These are phyloP conservation scores for Haberlea rhodopensis DNA, from an alignment of 257 asterid species.

Conservation along the genomic window DNA sequence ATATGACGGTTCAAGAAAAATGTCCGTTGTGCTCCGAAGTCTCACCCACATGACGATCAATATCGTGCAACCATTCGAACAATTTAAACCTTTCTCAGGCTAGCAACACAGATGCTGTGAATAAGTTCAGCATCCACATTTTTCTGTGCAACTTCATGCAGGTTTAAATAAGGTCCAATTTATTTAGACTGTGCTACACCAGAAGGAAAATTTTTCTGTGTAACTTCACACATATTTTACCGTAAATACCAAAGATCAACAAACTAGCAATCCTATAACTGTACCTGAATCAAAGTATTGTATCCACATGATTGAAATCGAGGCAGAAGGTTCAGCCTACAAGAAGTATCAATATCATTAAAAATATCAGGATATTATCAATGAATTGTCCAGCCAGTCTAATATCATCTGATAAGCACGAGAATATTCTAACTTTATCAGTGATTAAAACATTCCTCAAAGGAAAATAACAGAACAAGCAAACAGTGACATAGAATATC, in stretches of 20 bases:
- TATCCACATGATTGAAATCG: not conserved
- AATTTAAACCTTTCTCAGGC: too few relatives aligned
- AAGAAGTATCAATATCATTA: not conserved
- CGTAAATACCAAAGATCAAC: too few relatives aligned
- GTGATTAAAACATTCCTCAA: conserved; percentile 15
- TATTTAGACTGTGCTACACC: too few relatives aligned
- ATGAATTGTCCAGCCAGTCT: conserved; percentile 8
- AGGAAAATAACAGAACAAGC: not conserved
- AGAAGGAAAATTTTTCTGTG: too few relatives aligned
- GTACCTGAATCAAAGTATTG: too few relatives aligned
- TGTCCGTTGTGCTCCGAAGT: not conserved
- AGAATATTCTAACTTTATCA: conserved; percentile 25
- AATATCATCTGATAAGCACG: not conserved
- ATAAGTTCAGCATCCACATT: too few relatives aligned
- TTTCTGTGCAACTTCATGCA: too few relatives aligned
- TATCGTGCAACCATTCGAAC: not conserved
- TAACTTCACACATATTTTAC: too few relatives aligned
- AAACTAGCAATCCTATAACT: too few relatives aligned
- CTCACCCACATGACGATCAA: not conserved
- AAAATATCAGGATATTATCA: not conserved
- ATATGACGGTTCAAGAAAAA: not conserved
- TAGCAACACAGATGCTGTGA: too few relatives aligned
- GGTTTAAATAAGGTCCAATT: too few relatives aligned
- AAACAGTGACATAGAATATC: conserved; percentile 4
- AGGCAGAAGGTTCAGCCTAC: not conserved